Conservation (phyloP, 371 early-diverging fungal species). For the Mucor velutinosus region DNA sequence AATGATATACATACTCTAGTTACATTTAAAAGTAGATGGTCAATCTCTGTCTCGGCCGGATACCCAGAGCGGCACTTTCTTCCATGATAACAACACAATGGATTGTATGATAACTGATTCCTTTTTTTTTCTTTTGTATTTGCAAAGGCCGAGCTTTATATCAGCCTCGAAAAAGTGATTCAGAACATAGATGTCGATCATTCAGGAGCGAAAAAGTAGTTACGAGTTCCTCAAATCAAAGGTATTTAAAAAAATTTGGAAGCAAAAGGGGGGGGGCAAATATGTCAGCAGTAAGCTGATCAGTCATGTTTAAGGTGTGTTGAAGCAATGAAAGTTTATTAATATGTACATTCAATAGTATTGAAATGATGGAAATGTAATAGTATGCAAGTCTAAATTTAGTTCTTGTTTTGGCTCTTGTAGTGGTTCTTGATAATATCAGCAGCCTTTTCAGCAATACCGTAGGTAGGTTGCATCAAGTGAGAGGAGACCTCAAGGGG, state of each 20-base stretch:
- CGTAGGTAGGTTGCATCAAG: constrained; percentile 22
- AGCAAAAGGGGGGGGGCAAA: neutral
- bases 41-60: neutral
- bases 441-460: constrained; percentile 26
- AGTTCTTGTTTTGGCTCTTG: constrained; percentile 5
- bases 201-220: neutral
- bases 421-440: constrained; percentile 56
- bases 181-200: neutral
- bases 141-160: neutral
- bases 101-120: neutral
- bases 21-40: neutral
- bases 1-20: neutral
- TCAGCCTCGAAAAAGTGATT: neutral
- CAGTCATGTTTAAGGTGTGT: neutral
- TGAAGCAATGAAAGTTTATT: neutral
- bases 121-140: neutral
- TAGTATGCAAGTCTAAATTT: neutral
- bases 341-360: neutral
- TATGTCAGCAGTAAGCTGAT: neutral
- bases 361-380: neutral
- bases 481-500: constrained; percentile 30
- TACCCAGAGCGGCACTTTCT: neutral
- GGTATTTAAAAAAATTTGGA: no score
- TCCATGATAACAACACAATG: neutral
- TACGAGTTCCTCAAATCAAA: no score